Evolutionary conservation across 352 stramenopile genomes (phyloP).

Genomic region (Globisporangium lucens): DNA sequence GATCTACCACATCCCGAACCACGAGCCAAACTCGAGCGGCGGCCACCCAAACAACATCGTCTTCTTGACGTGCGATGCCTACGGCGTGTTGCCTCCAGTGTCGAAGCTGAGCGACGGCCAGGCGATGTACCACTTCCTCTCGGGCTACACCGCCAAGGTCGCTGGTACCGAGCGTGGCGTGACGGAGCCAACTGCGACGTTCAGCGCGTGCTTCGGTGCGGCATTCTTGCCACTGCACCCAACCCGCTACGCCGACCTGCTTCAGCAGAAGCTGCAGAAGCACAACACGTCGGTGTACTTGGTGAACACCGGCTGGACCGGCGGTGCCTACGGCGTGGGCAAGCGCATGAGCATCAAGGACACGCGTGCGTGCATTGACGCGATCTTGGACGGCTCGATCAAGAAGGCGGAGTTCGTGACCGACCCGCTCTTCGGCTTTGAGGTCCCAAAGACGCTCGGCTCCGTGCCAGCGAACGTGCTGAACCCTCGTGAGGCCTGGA

Average conservation of each 20-base stretch:
- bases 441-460: conserved; percentile 89
- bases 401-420: conserved; percentile 80
- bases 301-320: conserved; percentile 98
- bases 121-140: conserved; percentile 99
- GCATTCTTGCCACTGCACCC: conserved; percentile 97
- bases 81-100: conserved; percentile 96
- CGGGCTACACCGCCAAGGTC: conserved; percentile 98
- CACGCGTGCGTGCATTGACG: conserved; percentile 95
- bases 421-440: conserved; percentile 94
- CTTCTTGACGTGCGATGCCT: conserved; percentile 98
- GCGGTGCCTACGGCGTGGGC: conserved; percentile 94
- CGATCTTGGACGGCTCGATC: conserved; percentile 96
- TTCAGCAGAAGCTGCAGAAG: conserved; percentile 95
- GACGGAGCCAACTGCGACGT: conserved; percentile 94
- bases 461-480: conserved; percentile 87
- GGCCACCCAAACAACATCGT: conserved; percentile 96
- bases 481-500: conserved; percentile 92
- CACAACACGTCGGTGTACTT: conserved; percentile 95
- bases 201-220: conserved; percentile 97
- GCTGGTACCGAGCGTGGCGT: conserved; percentile 97
- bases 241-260: conserved; percentile 95
- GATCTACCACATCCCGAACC: conserved; percentile 98
- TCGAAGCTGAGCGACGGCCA: conserved; percentile 92
- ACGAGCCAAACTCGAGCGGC: conserved; percentile 84
- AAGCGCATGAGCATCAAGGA: conserved; percentile 98